phyloP scores from a whole-genome alignment of 805 yeast genomes.

The Candida loeiensis region DNA sequence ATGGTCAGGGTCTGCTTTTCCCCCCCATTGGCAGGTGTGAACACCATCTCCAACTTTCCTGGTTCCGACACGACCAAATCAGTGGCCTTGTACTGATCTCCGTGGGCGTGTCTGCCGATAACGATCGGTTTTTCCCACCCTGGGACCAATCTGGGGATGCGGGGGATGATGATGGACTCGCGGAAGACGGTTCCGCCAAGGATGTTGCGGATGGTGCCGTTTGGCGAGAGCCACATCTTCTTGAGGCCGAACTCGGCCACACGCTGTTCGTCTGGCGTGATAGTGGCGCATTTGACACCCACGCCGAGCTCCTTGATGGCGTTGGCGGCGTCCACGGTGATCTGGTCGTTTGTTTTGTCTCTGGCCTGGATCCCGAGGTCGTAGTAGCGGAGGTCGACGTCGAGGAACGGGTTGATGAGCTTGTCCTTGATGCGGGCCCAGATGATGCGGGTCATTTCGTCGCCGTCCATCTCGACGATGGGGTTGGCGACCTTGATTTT shows the following conservation, averaged over 20 bases:
- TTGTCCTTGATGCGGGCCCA: constrained; percentile 89
- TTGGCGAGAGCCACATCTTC: constrained; percentile 97
- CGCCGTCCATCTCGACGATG: constrained; percentile 96
- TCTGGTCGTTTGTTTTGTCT: constrained; percentile 83
- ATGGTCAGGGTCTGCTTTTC: constrained; percentile 56
- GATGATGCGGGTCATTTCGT: constrained; percentile 95
- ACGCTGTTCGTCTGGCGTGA: constrained; percentile 96
- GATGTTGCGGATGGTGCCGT: constrained; percentile 94
- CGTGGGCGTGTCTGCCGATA: constrained; percentile 96
- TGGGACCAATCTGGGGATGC: constrained; percentile 83
- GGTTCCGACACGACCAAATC: constrained; percentile 76
- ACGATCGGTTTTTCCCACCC: constrained; percentile 95
- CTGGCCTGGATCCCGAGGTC: constrained; percentile 85
- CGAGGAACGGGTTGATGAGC: constrained; percentile 79
- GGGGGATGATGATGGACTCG: constrained; percentile 89
- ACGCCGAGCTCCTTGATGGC: constrained; percentile 88
- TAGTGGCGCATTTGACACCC: constrained; percentile 96
- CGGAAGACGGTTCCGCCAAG: constrained; percentile 96
- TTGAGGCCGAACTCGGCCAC: constrained; percentile 86
- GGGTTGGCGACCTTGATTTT: constrained; percentile 84
- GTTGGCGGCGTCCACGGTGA: constrained; percentile 83
- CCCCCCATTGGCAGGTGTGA: constrained; percentile 66
- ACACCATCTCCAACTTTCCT: constrained; percentile 75
- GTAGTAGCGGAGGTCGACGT: constrained; percentile 86
- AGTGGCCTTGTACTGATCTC: constrained; percentile 95